Base-by-base conservation (phyloP, 2,329 filamentous ascomycete species). In the Penicillium hordei region DNA sequence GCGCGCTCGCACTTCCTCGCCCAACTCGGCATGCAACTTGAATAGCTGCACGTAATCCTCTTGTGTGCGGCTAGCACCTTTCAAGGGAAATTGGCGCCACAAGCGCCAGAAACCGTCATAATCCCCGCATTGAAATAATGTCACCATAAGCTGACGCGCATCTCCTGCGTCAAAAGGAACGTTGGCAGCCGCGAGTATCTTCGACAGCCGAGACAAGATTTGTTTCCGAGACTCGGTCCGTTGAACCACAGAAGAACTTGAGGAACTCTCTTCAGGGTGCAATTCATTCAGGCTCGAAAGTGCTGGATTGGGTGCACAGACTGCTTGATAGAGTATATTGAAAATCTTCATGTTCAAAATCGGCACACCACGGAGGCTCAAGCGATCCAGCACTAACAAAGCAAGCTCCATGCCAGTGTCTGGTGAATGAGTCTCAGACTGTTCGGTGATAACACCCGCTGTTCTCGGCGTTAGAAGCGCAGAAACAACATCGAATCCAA, bases 31-130 rank as follows among this genome's bases (percentile, higher is more conserved):
- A 52, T 86, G 77, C 29, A 76, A 68, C 15, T 70, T 62, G 67
- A 84, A 88, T 27, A 86, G 74, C 34, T 81, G 73, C 4, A 75
- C 70, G 67, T 90, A 90, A 61, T 88, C 76, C 17, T 69, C 68
- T n/a, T 75, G 66, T 0, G 82, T 80, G 21, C 87, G 82, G 1
- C 77, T 65, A 9, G 72, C 68, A 39, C 79, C 72, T 63, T 81
- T 80, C 40, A 81, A 77, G 15, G 86, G 74, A 4, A 84, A 79
- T 55, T 80, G 77, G 54, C 81, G 80, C 79, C 87, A 90, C 10
- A 80, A 68, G 21, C 83, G 78, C 86, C 85, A 89, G 65, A 89
- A 85, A 6, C 76, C 75, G 17, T 79, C 70, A 79, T 84, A 87
- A 62, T 85, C 75, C 19, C 69, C 66, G 58, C 78, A 77, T 21